Percentiles rank a stretch among this genome's conserved stretches.
Conservation (phyloP, 768 basidiomycete genomes). For the Candolleomyces aberdarensis region DNA sequence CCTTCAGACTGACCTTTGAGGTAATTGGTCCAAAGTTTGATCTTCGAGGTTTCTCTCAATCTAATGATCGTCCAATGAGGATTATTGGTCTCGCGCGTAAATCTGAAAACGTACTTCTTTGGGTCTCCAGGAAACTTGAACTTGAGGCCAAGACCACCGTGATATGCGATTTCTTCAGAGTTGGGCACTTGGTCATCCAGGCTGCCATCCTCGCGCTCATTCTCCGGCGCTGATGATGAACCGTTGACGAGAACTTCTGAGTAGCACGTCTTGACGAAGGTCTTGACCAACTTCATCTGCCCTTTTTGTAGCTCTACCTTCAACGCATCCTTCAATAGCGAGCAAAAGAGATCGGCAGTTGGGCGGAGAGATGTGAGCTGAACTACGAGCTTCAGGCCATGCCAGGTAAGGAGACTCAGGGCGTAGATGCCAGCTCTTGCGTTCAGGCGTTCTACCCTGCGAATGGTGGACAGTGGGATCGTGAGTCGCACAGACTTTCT, state of each 20-base stretch:
- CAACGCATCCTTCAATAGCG: slow-evolving; percentile 81
- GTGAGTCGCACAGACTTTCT: slow-evolving; percentile 90
- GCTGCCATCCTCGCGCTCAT: slow-evolving; percentile 68
- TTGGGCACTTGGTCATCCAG: slow-evolving; percentile 50
- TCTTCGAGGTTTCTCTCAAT: slow-evolving; percentile 87
- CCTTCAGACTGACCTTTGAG: slow-evolving; percentile 54
- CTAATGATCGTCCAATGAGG: slow-evolving; percentile 32
- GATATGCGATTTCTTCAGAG: slow-evolving; percentile 54
- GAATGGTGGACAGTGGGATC: slow-evolving; percentile 86
- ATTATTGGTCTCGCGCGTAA: not conserved
- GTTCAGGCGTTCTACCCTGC: slow-evolving; percentile 91
- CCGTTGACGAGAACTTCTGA: slow-evolving; percentile 81
- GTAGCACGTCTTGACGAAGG: slow-evolving; percentile 89
- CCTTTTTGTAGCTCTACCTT: slow-evolving; percentile 87
- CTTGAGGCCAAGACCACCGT: slow-evolving; percentile 74
- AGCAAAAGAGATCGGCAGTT: slow-evolving; percentile 91
- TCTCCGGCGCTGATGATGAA: slow-evolving; percentile 53
- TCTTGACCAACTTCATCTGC: slow-evolving; percentile 90
- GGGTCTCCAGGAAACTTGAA: slow-evolving; percentile 93
- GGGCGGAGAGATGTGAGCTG: slow-evolving; percentile 93
- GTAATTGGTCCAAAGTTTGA: slow-evolving; percentile 93
- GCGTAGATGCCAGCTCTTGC: slow-evolving; percentile 94
- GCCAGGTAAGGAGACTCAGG: slow-evolving; percentile 92
- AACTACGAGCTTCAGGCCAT: slow-evolving; percentile 90
- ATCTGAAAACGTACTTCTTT: slow-evolving; percentile 61